Base-by-base conservation (phyloP, 768 basidiomycete species). In the Dentipellis sp. region DNA sequence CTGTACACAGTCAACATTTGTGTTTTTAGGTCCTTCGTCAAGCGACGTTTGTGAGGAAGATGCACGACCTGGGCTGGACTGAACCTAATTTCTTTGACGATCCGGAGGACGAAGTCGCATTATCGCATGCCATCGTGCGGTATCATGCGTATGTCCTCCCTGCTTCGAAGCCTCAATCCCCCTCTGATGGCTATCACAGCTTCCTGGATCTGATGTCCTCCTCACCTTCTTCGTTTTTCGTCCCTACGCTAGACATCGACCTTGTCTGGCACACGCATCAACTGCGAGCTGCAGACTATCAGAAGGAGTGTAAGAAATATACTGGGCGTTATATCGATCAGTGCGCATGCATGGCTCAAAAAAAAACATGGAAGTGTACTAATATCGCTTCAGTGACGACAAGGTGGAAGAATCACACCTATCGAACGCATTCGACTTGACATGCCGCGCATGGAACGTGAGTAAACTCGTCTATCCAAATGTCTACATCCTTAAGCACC, bases 231-330 rank as follows among this genome's bases (percentile, higher is more conserved):
- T 64, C 71, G 0, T 75, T 79, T 64, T 71, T 76, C 39, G 80
- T 83, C 2, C 82, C 83, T 10, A 86, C 84, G 1, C 66, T 88
- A n/a, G 85, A 88, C 58, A 86, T 89, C 38, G 87, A 88, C 59
- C 71, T 90, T 17, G 79, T 76, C 4, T 88, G 86, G 86, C 87
- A 90, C 59, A 84, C 84, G 0, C 85, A 88, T 56, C 86, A 87
- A 59, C 73, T 88, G 5, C 71, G 76, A 64, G 72, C 73, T 0
- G 56, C 55, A 1, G 68, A 71, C 38, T 88, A 88, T 61, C 62
- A 65, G 4, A 50, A 57, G 1, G 77, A 83, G 56, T 78, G 78
- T 46, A 65, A 66, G 55, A 66, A 53, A 12, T 73, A 71, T 52
- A 58, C 81, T 3, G 73, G 75, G 0, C 72, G 74, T 19, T 76